Evolutionary conservation across 2,329 filamentous ascomycete genomes (phyloP).

Genomic region (Monilinia fructigena): DNA sequence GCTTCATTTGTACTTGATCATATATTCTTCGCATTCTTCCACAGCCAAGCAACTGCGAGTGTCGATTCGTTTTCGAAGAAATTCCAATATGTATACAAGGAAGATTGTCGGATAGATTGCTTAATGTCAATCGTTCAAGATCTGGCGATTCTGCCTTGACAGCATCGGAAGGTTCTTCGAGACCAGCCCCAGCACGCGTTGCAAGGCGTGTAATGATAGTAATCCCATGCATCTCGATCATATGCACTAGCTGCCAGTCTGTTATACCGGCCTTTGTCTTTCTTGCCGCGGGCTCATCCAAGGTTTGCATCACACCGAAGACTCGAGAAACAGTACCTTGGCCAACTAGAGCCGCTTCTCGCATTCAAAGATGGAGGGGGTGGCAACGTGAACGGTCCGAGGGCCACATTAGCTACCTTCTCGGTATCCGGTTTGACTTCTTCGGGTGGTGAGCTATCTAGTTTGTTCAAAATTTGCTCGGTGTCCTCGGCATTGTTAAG

Average conservation of each 20-base stretch:
- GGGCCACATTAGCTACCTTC: conserved; percentile 49
- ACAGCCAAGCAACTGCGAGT: conserved; percentile 91
- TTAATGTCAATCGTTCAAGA: conserved; percentile 49
- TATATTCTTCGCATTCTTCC: conserved; percentile 99
- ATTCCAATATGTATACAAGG: conserved; percentile 82
- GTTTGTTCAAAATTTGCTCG: conserved; percentile 74
- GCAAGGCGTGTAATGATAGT: conserved; percentile 83
- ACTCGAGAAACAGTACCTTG: conserved; percentile 73
- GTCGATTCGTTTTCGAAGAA: conserved; percentile 82
- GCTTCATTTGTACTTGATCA: conserved; percentile 60
- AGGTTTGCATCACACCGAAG: conserved; percentile 71
- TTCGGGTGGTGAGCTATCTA: conserved; percentile 66
- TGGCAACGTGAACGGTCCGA: conserved; percentile 75
- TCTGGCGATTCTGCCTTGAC: conserved; percentile 57
- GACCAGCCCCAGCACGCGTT: conserved; percentile 70
- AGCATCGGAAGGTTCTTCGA: conserved; percentile 54
- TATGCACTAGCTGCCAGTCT: conserved; percentile 80
- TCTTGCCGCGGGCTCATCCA: conserved; percentile 63
- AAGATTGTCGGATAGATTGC: conserved; percentile 75
- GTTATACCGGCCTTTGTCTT: conserved; percentile 71
- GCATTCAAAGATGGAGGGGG: conserved; percentile 71
- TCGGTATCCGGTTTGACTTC: conserved; percentile 44
- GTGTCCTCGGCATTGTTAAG: conserved; percentile 67
- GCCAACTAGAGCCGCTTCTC: conserved; percentile 71
- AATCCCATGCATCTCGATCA: conserved; percentile 87